Evolutionary conservation across 2,329 filamentous ascomycete species (phyloP), one percentile per base, ranked within the genome.

Genomic region (Colletotrichum musicola): DNA sequence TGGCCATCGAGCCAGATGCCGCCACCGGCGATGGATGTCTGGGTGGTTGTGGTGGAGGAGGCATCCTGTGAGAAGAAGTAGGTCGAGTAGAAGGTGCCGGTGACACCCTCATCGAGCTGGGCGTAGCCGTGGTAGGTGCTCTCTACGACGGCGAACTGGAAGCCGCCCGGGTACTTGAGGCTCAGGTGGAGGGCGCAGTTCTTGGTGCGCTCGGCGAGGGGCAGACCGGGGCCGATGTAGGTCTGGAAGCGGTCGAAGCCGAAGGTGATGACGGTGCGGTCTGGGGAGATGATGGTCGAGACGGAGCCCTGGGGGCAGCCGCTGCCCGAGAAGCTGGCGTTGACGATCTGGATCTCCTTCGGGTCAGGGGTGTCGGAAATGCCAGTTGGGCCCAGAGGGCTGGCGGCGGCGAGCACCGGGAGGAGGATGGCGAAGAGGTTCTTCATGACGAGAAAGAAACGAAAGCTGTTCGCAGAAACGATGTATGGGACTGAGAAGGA

Each of bases 111-210:
- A 58, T 84, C 82, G n/a, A 84, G 79, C 75, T 82, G 81, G 1
- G 82, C 82, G 68, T 81, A 84, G 67, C 82, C 82, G 78, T 84
- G 82, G 77, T 84, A 84, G n/a, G 82, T 84, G 70, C 80, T 81
- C 72, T 83, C 81, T 47, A 84, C 79, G 20, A 84, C 77, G 53
- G 82, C 75, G 75, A 81, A 84, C 74, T 84, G 82, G 77, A 83
- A 84, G 68, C 82, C 82, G 46, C 81, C 80, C 13, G 82, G 82
- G 74, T 84, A 84, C 74, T 81, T 79, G 68, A 84, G 79, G 74
- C 78, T 81, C 65, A 84, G 72, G 73, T 84, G 82, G 40, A 84
- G 80, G 74, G 83, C 81, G 76, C 82, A 84, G 79, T 84, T 84
- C 80, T 84, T 84, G 73, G 77, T 79, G 72, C 76, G 77, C 68